These are phyloP conservation scores for Aureobasidium sp. DNA, from an alignment of 2,329 filamentous ascomycete species.

Conservation along the genomic window DNA sequence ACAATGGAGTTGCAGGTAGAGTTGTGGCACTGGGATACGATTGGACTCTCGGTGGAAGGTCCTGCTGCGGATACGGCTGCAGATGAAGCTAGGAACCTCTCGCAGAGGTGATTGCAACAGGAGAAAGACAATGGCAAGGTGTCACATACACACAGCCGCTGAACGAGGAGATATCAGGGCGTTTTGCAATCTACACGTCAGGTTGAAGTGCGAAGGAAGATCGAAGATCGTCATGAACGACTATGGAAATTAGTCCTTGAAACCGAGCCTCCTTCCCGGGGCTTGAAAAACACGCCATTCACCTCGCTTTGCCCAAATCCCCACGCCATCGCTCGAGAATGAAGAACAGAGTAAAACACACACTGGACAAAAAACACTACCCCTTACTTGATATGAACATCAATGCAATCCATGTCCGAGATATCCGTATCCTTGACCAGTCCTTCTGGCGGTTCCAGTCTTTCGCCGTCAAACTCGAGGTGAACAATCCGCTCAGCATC, in stretches of 20 bases:
- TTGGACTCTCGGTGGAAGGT: too few relatives aligned
- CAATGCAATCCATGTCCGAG: constrained; percentile 64
- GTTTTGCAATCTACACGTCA: not conserved
- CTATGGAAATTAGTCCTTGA: not conserved
- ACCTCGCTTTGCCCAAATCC: not conserved
- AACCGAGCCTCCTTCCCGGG: not conserved
- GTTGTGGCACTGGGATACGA: too few relatives aligned
- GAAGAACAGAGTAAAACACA: not conserved
- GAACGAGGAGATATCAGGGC: too few relatives aligned
- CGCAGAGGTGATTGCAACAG: too few relatives aligned
- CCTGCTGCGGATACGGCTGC: too few relatives aligned
- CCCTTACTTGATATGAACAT: constrained; percentile 56
- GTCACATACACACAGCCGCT: too few relatives aligned
- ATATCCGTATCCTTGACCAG: constrained; percentile 62
- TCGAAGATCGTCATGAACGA: not conserved
- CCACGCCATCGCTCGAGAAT: not conserved
- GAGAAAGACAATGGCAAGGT: too few relatives aligned
- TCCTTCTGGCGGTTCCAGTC: constrained; percentile 52
- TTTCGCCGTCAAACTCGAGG: constrained; percentile 69
- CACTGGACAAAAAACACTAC: not conserved
- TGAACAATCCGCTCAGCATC: constrained; percentile 46
- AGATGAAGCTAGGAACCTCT: too few relatives aligned
- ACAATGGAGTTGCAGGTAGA: too few relatives aligned
- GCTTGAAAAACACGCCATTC: not conserved
- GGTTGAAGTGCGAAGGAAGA: not conserved